Base-by-base conservation (phyloP, 768 basidiomycete species). In the Ramaria rubella region DNA sequence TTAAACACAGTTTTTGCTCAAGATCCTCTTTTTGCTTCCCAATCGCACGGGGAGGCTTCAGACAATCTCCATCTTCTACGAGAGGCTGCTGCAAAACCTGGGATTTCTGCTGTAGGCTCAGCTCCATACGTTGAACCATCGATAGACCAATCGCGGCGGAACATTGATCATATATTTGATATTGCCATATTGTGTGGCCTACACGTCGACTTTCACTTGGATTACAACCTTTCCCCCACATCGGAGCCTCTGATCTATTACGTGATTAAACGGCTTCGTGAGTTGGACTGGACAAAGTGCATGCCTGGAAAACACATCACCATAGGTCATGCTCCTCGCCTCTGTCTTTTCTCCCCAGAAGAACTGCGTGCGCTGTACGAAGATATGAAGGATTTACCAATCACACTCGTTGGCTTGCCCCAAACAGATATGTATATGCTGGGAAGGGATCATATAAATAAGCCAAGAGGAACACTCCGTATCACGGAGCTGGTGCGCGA, bases 361-460 rank as follows among this genome's bases (percentile, higher is more conserved):
- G 71, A 83, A 62, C 81, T 82, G 79, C 62, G 63, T 11, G 67
- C 67, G 34, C 72, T 80, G 14, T 67, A 65, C 17, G 21, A 52
- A n/a, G 65, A 63, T 23, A 75, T 78, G 33, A 68, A 69, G 4
- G 69, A 67, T 15, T 71, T 82, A 24, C 78, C 81, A 2, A 72
- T 83, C 49, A 70, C 70, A 57, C 73, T 85, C 48, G 77, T 85
- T 6, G 76, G 79, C 4, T 70, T 86, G 23, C 83, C 80, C 14
- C 81, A 83, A 62, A 83, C 77, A 55, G 83, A 86, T 60, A 71
- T 85, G 63, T 86, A 85, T 70, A 85, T 85, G 79, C 81, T 82
- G 72, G 83, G 82, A 24, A 72, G 82, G 51, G 51, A 52, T 29
- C 15, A 40, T 24, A 23, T 34, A 3, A 27, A 3, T 19, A 67